Conservation (phyloP, 805 yeast species). For the Candida stauntonica region DNA sequence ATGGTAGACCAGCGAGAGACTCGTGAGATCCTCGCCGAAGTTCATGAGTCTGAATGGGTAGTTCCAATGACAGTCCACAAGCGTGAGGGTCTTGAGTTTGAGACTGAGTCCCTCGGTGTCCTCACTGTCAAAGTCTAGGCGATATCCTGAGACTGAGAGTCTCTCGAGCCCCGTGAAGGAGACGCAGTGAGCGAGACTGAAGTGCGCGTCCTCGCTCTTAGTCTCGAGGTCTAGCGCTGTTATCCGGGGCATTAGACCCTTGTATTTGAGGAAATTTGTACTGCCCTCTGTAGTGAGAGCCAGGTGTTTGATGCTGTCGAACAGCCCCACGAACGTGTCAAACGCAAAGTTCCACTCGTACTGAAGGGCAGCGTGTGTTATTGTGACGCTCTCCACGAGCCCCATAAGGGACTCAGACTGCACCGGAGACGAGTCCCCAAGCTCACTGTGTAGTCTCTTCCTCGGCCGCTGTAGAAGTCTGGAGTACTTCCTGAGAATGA, state of each 20-base stretch:
- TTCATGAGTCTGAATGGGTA: conserved; percentile 45
- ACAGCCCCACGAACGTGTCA: conserved; percentile 20
- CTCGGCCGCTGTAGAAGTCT: neutral
- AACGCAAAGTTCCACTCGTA: conserved; percentile 35
- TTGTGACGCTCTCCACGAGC: conserved; percentile 25
- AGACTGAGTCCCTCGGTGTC: conserved; percentile 22
- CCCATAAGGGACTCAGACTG: conserved; percentile 2
- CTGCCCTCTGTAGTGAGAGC: conserved; percentile 27
- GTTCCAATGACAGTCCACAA: conserved; percentile 51
- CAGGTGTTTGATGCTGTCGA: conserved; percentile 23
- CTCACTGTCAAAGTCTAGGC: conserved; percentile 39
- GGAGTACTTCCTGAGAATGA: conserved; percentile 5
- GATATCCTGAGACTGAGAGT: conserved; percentile 36
- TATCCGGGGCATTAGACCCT: conserved; percentile 13
- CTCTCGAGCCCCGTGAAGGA: conserved; percentile 32
- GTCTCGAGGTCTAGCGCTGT: conserved; percentile 23
- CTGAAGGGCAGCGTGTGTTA: conserved; percentile 28
- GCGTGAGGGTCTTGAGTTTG: conserved; percentile 22
- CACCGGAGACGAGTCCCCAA: no score
- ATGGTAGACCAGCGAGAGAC: conserved; percentile 26
- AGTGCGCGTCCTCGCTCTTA: conserved; percentile 24
- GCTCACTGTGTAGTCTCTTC: no score
- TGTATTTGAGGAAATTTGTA: conserved; percentile 34
- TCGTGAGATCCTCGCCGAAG: conserved; percentile 26
- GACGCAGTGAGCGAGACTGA: conserved; percentile 41